Base-by-base conservation (phyloP, 1,284 basidiomycete species). In the Microbotryomycetes sp. region DNA sequence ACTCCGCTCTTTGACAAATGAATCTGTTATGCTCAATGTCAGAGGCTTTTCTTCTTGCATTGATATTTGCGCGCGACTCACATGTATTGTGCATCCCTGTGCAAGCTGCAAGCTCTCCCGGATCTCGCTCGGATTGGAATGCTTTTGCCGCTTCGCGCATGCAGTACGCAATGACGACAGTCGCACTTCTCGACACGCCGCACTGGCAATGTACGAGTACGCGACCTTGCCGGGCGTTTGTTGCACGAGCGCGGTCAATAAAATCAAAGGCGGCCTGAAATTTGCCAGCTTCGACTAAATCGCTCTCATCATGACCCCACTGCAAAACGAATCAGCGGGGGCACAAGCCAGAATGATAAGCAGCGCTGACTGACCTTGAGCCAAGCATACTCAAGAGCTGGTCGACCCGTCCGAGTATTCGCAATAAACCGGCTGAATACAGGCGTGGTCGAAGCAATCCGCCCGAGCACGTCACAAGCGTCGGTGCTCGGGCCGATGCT, bases 191-290 rank as follows among this genome's bases (percentile, higher is more conserved):
- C 24, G 91, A 96, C 28, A 97, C 89, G 67, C 93, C 93, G 76
- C 92, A 96, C 78, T 97, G 93, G 75, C 91, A 96, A 75, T 96
- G 92, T 59, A 96, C 85, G 66, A 96, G 80, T 54, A 92, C 83
- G 65, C 88, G 87, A 56, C 87, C 56, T 13, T 23, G 49, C 21
- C 48, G 30, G 28, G 55, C 85, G 54, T 84, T 83, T 62, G 84
- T 82, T 59, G 82, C 79, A 53, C 89, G 76, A 51, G 88, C 86
- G 45, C 81, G 80, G 74, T 93, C 91, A 63, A 88, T 82, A 73
- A 91, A 93, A 18, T 81, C 75, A 80, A 93, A 72, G 23, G 69
- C 69, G 13, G 45, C 27, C 50, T 68, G 64, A 23, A 62, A 61
- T 52, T 65, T 64, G 50, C 63, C 56, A 30, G 70, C 67, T 29